phyloP scores from a whole-genome alignment of 1,139 yeast species.

The Zygotorulaspora mrakii region DNA sequence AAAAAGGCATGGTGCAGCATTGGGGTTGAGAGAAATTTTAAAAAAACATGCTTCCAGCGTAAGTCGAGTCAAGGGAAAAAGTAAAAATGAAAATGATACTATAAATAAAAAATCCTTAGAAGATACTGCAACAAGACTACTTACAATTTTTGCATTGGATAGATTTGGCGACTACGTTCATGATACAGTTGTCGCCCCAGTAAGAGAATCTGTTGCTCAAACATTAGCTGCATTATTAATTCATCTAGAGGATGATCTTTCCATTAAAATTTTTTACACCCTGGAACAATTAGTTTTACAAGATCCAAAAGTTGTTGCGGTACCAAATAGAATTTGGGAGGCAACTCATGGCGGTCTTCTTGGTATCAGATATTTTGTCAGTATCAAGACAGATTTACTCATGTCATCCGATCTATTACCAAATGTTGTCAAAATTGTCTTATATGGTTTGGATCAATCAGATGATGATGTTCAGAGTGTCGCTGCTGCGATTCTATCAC shows the following conservation, averaged over 20 bases:
- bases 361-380: constrained; percentile 87
- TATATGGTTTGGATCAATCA: constrained; percentile 76
- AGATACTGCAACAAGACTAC: constrained; percentile 79
- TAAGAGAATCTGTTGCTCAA: constrained; percentile 94
- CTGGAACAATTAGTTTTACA: constrained; percentile 72
- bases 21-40: constrained; percentile 85
- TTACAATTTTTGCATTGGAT: constrained; percentile 87
- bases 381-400: constrained; percentile 78
- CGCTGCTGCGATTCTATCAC: constrained; percentile 88
- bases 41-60: constrained; percentile 83
- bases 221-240: constrained; percentile 82
- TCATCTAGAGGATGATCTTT: constrained; percentile 60
- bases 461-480: constrained; percentile 98
- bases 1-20: constrained; percentile 90
- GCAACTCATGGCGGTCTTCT: constrained; percentile 98
- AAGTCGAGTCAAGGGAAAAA: constrained; percentile 69
- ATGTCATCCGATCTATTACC: constrained; percentile 58
- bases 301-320: constrained; percentile 42
- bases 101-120: constrained; percentile 73
- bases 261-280: constrained; percentile 59
- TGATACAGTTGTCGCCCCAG: constrained; percentile 98
- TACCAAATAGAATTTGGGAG: constrained; percentile 61
- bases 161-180: constrained; percentile 96
- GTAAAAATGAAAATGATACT: constrained; percentile 56
- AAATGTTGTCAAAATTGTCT: constrained; percentile 75